A percentile compares a stretch with the other conserved stretches of the same genome.
phyloP scores from a whole-genome alignment of 1,139 yeast genomes.

The Eremothecium cymbalariae region DNA sequence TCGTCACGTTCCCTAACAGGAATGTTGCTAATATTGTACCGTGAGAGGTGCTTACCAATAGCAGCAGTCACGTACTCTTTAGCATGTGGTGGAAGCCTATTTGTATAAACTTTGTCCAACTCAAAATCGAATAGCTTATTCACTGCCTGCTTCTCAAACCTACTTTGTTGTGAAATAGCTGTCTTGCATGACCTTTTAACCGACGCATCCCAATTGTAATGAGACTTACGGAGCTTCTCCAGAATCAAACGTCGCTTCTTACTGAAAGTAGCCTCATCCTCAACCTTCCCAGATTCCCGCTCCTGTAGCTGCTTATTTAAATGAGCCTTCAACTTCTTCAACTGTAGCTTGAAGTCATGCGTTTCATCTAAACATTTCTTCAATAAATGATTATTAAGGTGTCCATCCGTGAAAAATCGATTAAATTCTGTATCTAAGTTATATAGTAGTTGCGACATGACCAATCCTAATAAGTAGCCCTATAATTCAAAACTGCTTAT shows the following conservation, averaged over 20 bases:
- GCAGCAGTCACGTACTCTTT: conserved; percentile 21
- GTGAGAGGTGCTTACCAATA: conserved; percentile 25
- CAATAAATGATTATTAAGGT: conserved; percentile 13
- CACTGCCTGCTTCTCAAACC: conserved; percentile 30
- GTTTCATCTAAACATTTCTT: conserved; percentile 24
- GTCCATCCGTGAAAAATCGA: conserved; percentile 16
- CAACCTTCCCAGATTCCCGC: conserved; percentile 6
- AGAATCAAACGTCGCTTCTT: conserved; percentile 23
- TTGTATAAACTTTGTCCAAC: conserved; percentile 34
- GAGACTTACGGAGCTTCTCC: conserved; percentile 24
- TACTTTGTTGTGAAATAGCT: conserved; percentile 27
- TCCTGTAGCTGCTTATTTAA: conserved; percentile 27
- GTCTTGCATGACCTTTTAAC: conserved; percentile 26
- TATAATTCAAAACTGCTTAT: too few species aligned
- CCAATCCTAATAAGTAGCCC: too few species aligned
- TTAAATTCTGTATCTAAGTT: conserved; percentile 17
- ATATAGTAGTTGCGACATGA: conserved; percentile 17
- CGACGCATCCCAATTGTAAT: conserved; percentile 29
- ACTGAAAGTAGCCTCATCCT: conserved; percentile 12
- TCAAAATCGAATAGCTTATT: conserved; percentile 33
- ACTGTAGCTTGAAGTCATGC: conserved; percentile 26
- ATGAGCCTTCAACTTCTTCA: conserved; percentile 29
- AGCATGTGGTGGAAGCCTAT: conserved; percentile 28
- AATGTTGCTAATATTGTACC: conserved; percentile 23
- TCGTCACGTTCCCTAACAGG: conserved; percentile 14